phyloP scores from a whole-genome alignment of 345 rosid genomes.

The Rhizophora mangle region DNA sequence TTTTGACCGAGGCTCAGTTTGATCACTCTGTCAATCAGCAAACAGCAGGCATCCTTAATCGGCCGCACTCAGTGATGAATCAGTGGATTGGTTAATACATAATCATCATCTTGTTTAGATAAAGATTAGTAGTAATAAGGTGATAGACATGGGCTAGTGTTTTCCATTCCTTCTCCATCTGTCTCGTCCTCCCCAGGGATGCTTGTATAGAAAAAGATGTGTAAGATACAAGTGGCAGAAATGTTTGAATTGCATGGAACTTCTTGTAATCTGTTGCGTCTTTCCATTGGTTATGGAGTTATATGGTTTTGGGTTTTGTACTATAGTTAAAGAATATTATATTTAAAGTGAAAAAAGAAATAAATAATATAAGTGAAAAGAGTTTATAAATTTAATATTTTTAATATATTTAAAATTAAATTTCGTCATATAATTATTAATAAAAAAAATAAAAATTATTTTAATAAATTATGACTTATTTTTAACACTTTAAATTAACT shows the following conservation, averaged over 20 bases:
- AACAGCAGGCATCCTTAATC: slow-evolving; percentile 8
- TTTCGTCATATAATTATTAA: no score
- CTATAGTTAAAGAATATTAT: no score
- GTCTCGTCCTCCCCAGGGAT: no score
- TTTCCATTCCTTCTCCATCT: no score
- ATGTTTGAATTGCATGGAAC: neutral
- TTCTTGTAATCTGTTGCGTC: neutral
- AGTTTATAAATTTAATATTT: no score
- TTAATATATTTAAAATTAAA: no score
- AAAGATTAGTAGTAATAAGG: slow-evolving; percentile 3
- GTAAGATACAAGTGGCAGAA: neutral
- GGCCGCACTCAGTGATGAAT: slow-evolving; percentile 15
- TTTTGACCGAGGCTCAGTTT: slow-evolving; percentile 4
- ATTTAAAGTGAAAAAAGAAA: no score
- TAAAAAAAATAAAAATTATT: no score
- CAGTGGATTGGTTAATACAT: neutral
- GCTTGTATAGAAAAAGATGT: no score
- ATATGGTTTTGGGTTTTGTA: neutral
- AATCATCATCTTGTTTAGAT: slow-evolving; percentile 6
- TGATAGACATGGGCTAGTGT: neutral
- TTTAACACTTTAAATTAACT: no score
- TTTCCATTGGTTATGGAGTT: neutral
- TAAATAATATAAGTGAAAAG: no score
- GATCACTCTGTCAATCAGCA: slow-evolving; percentile 1
- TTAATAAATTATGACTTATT: no score